phyloP scores from a whole-genome alignment of 164 flowering plant species.

The Magnolia kwangsiensis region DNA sequence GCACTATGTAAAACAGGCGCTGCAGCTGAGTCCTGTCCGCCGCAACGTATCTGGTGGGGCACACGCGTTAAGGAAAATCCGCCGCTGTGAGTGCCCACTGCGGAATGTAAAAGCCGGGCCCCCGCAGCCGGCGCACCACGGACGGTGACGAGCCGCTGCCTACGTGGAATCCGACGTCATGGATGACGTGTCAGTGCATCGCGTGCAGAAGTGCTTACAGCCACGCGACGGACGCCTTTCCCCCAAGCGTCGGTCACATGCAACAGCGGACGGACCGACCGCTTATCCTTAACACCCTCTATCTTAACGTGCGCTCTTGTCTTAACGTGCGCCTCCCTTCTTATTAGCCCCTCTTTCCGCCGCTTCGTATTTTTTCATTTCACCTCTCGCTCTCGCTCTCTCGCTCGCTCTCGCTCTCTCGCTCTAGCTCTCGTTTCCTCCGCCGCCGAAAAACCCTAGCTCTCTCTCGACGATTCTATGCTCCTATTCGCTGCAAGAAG shows the following conservation, averaged over 20 bases:
- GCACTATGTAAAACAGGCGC: too few relatives aligned
- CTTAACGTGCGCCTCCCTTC: slow-evolving; percentile 9
- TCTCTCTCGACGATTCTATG: background rate
- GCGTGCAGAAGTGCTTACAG: slow-evolving; percentile 8
- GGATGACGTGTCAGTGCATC: slow-evolving; percentile 18
- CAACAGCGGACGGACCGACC: background rate
- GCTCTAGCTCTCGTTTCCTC: background rate
- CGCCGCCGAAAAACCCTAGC: slow-evolving; percentile 2
- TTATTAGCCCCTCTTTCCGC: slow-evolving; percentile 2
- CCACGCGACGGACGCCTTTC: slow-evolving; percentile 17
- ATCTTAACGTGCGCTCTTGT: background rate
- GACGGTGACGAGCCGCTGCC: slow-evolving; percentile 41
- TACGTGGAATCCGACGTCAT: slow-evolving; percentile 8
- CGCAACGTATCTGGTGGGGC: background rate
- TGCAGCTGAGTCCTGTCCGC: background rate
- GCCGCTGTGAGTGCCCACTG: background rate
- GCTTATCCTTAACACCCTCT: slow-evolving; percentile 3
- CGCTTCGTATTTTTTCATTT: background rate
- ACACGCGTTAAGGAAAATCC: background rate
- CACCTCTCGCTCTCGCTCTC: background rate
- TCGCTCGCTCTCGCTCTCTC: too few relatives aligned
- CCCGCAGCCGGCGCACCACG: slow-evolving; percentile 20
- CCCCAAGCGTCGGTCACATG: background rate
- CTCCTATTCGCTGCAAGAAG: too few relatives aligned
- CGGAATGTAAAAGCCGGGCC: slow-evolving; percentile 2